These are phyloP conservation scores for Penicillium griseofulvum DNA, from an alignment of 2,329 filamentous ascomycete species.

Conservation along the genomic window DNA sequence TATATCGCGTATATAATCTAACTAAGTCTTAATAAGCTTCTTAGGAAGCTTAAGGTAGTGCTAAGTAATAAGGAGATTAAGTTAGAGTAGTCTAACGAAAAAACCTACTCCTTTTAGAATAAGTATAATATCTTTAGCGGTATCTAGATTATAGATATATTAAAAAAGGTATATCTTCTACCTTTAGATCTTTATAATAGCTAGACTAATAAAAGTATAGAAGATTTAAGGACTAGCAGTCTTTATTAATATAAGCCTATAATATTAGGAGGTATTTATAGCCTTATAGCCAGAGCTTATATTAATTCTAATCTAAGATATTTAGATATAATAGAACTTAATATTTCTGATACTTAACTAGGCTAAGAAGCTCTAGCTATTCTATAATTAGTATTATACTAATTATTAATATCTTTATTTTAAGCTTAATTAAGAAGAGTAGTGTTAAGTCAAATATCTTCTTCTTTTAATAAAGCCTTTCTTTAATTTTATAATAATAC, in stretches of 20 bases:
- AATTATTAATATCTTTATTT: neutral
- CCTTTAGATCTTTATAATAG: neutral
- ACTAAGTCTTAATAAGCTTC: neutral
- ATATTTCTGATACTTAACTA: neutral
- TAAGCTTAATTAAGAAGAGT: neutral
- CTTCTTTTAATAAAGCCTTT: conserved; percentile 3
- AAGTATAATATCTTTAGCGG: too few relatives aligned
- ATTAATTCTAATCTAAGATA: neutral
- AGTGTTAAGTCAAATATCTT: conserved; percentile 10
- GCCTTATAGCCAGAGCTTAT: neutral
- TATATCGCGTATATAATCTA: too few relatives aligned
- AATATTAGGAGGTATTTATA: neutral
- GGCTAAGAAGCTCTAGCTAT: neutral
- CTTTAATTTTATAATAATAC: neutral
- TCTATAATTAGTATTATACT: neutral
- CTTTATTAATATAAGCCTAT: neutral
- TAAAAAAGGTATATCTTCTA: neutral
- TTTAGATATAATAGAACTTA: neutral
- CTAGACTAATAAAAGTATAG: neutral
- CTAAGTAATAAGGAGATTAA: neutral
- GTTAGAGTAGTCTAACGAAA: neutral
- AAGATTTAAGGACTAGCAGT: too few relatives aligned
- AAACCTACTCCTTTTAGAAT: too few relatives aligned
- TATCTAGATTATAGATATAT: neutral
- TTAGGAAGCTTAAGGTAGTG: neutral